Conservation (phyloP, 805 yeast genomes). For the Candida multigemmis region DNA sequence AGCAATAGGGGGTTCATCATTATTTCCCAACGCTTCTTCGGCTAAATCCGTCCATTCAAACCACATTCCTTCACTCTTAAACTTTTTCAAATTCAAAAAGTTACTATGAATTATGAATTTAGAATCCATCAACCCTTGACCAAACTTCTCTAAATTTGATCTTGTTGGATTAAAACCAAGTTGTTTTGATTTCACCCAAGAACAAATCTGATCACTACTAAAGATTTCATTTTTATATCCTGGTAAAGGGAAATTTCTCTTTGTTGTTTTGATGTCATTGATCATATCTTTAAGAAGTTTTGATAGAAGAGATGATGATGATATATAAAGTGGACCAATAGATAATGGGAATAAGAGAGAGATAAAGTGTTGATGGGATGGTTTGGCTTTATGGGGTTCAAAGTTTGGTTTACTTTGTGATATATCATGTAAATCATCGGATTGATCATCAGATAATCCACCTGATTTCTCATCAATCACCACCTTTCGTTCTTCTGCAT, state of each 20-base stretch:
- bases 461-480: too few relatives aligned
- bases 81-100: constrained; percentile 22
- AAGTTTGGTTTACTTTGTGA: too few relatives aligned
- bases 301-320: constrained; percentile 9
- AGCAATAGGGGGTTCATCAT: constrained; percentile 1
- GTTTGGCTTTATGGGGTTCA: too few relatives aligned
- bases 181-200: constrained; percentile 10
- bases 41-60: constrained; percentile 34
- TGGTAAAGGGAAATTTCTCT: constrained; percentile 28
- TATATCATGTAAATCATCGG: too few relatives aligned
- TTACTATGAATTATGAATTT: constrained; percentile 22
- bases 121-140: constrained; percentile 27
- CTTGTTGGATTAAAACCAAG: constrained; percentile 26
- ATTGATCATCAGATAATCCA: too few relatives aligned
- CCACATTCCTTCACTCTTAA: constrained; percentile 34
- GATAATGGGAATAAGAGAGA: constrained; percentile 21
- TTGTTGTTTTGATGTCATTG: constrained; percentile 12
- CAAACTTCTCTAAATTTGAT: constrained; percentile 27
- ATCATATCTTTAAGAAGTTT: constrained; percentile 14
- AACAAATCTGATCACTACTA: constrained; percentile 28
- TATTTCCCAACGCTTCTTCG: constrained; percentile 7
- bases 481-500: too few relatives aligned
- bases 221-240: constrained; percentile 31
- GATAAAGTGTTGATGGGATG: constrained; percentile 5
- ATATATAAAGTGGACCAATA: constrained; percentile 16